Evolutionary conservation across 768 basidiomycete species (phyloP).

Genomic region (Russula griseocarnosa): DNA sequence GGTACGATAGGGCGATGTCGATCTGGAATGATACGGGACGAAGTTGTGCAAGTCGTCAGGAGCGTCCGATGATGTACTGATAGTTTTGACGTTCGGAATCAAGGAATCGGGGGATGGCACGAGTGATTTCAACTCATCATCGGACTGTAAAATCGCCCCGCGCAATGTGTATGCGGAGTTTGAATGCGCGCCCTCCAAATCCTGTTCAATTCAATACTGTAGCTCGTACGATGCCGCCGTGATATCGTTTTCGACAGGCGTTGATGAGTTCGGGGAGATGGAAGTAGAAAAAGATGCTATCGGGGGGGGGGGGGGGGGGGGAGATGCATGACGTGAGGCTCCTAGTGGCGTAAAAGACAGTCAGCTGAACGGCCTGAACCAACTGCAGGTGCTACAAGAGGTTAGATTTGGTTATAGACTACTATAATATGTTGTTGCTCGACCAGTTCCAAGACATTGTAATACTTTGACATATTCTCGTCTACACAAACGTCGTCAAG

Average conservation of each 20-base stretch:
- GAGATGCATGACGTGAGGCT: neutral
- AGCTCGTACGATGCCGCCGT: constrained; percentile 15
- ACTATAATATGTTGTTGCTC: too few species aligned
- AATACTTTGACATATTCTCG: too few species aligned
- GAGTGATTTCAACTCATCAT: constrained; percentile 20
- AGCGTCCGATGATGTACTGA: constrained; percentile 19
- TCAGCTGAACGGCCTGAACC: neutral
- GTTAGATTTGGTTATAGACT: too few species aligned
- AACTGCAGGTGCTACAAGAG: neutral
- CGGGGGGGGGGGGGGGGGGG: too few species aligned
- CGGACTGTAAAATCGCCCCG: constrained; percentile 9
- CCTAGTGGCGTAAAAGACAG: neutral
- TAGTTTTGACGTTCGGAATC: constrained; percentile 5
- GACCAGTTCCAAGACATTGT: too few species aligned
- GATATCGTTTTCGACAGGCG: constrained; percentile 11
- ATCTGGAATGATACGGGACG: neutral
- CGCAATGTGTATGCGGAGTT: constrained; percentile 11
- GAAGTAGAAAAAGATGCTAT: neutral
- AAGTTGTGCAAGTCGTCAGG: constrained; percentile 13
- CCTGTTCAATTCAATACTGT: constrained; percentile 16
- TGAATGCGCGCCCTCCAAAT: neutral
- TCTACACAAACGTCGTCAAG: too few species aligned
- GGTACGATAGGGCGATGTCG: neutral
- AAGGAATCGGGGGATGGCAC: constrained; percentile 22
- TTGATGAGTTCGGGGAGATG: constrained; percentile 13